Evolutionary conservation across 139 green algal species (phyloP).

Genomic region (Chlorella sp.): DNA sequence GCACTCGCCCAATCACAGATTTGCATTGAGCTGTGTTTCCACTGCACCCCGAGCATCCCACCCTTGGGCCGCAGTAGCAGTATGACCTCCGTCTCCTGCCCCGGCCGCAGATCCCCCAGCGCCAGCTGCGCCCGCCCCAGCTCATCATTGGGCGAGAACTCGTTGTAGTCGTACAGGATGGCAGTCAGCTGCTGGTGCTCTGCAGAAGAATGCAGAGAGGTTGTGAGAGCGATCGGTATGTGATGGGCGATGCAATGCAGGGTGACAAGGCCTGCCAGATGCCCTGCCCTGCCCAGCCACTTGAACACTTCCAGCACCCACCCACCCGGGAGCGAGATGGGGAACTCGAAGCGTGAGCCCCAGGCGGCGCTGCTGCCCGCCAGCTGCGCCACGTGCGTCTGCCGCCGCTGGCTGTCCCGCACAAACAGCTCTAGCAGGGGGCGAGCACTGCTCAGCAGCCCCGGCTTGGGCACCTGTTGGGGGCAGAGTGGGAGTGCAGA

Average conservation of each 20-base stretch:
- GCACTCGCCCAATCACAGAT: too few relatives aligned
- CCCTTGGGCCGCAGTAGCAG: not conserved
- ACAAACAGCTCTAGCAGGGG: constrained; percentile 19
- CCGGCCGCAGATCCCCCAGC: not conserved
- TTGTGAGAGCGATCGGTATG: too few relatives aligned
- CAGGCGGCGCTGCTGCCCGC: not conserved
- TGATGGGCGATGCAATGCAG: too few relatives aligned
- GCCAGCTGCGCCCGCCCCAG: not conserved
- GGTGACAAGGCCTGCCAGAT: too few relatives aligned
- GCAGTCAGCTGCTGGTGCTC: constrained; percentile 12
- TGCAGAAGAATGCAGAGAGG: not conserved
- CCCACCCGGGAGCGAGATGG: not conserved
- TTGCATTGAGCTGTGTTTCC: too few relatives aligned
- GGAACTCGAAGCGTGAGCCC: constrained; percentile 9
- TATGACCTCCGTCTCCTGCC: not conserved
- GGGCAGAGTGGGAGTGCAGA: too few relatives aligned
- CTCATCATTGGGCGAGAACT: not conserved
- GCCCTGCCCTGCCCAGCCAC: too few relatives aligned
- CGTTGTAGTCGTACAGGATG: not conserved
- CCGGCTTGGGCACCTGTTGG: not conserved
- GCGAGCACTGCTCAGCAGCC: not conserved
- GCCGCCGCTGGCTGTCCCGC: constrained; percentile 4
- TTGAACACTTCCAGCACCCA: too few relatives aligned
- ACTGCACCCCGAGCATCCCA: not conserved
- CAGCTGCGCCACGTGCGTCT: not conserved